Base-by-base conservation (phyloP, 495 filamentous ascomycete species). In the Wilcoxina mikolae region DNA sequence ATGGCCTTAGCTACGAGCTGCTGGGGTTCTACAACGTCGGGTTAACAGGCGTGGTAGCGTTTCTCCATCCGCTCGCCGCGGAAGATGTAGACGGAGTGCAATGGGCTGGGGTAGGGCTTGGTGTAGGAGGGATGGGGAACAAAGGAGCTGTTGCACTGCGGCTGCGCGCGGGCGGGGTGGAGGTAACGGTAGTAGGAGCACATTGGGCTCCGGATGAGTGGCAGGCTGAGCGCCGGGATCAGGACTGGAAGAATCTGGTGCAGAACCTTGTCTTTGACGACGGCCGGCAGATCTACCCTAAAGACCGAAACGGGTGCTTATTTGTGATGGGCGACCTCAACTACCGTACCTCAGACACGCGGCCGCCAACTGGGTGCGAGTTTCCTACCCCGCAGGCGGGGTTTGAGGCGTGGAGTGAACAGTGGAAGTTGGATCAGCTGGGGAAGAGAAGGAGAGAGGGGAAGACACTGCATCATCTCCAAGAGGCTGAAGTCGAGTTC, bases 321-420 rank as follows among this genome's bases (percentile, higher is more conserved):
- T 91, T 95, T 67, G 62, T 98, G 28, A 79, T 82, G 0, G 91
- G 91, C 45, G 91, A 98, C 68, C 75, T 98, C 50, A 98, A 98
- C 71, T 98, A 98, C 70, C 84, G 91, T 59, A 88, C 89, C 10
- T 74, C 76, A 5, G 69, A 76, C 61, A 71, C 68, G 0, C 65
- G 74, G 0, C 91, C 91, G 0, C 58, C 64, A 0, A 67, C 24
- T 12, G 45, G 23, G 20, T 7, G 5, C 5, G 23, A 24, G 4
- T 25, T 49, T 20, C 45, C 45, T 5, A 5, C 45, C 4, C 45
- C 45, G 45, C 12, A 41, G 12, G 22, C 28, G 49, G 12, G 27
- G 29, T 5, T 15, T 7, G 28, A 17, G 31, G 49, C 10, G 29
- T 52, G 28, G 28, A 38, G 20, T 10, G 10, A 76, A n/a, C 79